Evolutionary conservation across 2,329 filamentous ascomycete species (phyloP), one percentile per base, ranked within the genome.

Genomic region (Fusarium sp.): DNA sequence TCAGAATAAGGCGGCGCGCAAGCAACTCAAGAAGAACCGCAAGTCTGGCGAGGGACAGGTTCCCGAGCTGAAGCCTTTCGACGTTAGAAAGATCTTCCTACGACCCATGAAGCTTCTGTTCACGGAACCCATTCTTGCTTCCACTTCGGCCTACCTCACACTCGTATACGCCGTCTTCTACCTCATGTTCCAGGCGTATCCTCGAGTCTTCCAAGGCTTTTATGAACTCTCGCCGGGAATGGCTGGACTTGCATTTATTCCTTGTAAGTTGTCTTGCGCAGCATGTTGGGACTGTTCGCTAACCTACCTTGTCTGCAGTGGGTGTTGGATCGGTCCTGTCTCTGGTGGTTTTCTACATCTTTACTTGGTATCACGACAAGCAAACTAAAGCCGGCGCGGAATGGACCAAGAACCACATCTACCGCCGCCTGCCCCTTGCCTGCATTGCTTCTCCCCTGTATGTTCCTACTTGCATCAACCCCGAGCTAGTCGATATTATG

Each of bases 371-470:
- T 42, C 79, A 80, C 40, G 79, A 78, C 36, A 66, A 64, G 7
- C 67, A 76, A 24, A 72, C 73, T 12, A 66, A 69, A 11, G 76
- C 74, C 2, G 80, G 80, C 4, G 76, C 75, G 2, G 46, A 64
- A n/a, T 82, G 81, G 81, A 77, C 81, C 4, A 72, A 80, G 46
- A 73, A 72, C 14, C 79, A 82, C 38, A 77, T 81, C 5, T 76
- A 75, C 68, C 62, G 86, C 77, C 40, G 83, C 80, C 65, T 81
- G 53, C 70, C 87, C 80, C 76, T 84, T 20, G 83, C 82, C 3
- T 91, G 91, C 6, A 88, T 90, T 66, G 89, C 89, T 10, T 86
- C 90, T n/a, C 90, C 90, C 0, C 89, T 91, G 80, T 86, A 86
- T 42, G 87, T 86, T 88, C 67, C 27, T 4, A 1, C 35, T 38